phyloP scores from a whole-genome alignment of 257 asterid genomes.

The Cordia subcordata region DNA sequence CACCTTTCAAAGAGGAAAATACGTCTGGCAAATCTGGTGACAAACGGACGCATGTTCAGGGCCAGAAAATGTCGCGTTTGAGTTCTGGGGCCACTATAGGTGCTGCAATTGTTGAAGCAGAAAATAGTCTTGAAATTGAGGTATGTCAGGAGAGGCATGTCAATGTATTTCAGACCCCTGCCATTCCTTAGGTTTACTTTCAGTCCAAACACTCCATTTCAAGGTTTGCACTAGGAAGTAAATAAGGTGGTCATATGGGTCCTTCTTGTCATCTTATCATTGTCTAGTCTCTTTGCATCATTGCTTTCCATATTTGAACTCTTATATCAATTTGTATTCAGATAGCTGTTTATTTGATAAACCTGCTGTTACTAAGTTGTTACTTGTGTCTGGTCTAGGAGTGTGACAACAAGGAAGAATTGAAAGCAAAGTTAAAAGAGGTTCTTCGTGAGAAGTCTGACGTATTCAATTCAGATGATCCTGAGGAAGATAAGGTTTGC shows the following conservation, averaged over 20 bases:
- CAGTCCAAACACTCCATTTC: conserved; percentile 1
- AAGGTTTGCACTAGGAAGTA: background rate
- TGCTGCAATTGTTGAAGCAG: conserved; percentile 90
- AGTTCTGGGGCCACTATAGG: conserved; percentile 73
- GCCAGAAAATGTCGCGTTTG: conserved; percentile 58
- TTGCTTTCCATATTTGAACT: too few species aligned
- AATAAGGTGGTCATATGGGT: background rate
- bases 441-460: conserved; percentile 79
- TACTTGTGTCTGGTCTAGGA: conserved; percentile 29
- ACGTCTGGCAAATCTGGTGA: conserved; percentile 30
- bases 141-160: conserved; percentile 45
- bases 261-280: too few species aligned
- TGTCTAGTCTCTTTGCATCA: background rate
- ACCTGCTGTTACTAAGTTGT: background rate
- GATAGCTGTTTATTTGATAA: conserved; percentile 4
- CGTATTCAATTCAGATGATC: conserved; percentile 60
- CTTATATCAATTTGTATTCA: background rate
- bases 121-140: conserved; percentile 48
- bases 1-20: conserved; percentile 65
- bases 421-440: conserved; percentile 73
- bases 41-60: conserved; percentile 26
- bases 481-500: conserved; percentile 86
- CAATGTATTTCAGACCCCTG: conserved; percentile 30
- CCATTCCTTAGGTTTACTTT: conserved; percentile 7
- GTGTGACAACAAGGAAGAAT: conserved; percentile 75